Base-by-base conservation (phyloP, 176 grass and related monocot species). In the Oryza nivara region DNA sequence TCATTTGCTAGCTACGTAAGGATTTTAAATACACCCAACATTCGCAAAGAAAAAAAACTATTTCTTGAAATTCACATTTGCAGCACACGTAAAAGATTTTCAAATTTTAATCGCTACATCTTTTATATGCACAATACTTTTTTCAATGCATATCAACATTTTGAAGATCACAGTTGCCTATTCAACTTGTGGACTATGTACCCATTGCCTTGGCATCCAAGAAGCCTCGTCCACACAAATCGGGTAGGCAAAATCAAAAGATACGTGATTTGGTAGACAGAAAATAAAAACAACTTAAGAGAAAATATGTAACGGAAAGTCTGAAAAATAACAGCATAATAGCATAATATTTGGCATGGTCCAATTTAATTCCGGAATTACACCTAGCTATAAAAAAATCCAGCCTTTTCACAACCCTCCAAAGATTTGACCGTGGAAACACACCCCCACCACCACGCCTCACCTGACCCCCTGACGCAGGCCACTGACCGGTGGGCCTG, bases 171-270 rank as follows among this genome's bases (percentile, higher is more conserved):
- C 15, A 35, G n/a, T 23, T 15, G 12, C 5, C 9, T 11, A 2
- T n/a, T 51, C 3, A 49, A 4, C 9, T 3, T 28, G 36, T 1
- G 47, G n/a, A 68, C 28, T 66, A 25, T 16, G 12, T 16, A 22
- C 66, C 66, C 0, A 23, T n/a, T 68, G 68, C 35, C 82, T 86
- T 86, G 78, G 54, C 65, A 81, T 43, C 11, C 83, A 77, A 73
- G 78, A 14, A 26, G 46, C 11, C 25, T 2, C 13, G 9, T 5
- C 17, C 19, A 47, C 6, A 43, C 25, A 12, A 11, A 1, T 25
- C 11, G 0, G 7, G 17, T 47, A 46, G 40, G 5, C 16, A n/a
- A 30, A 76, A 9, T 20, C 34, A 11, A 67, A 43, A 44, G 60
- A 73, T 38, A 65, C 6, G 6, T 17, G 52, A 7, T 56, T 56